Base-by-base conservation (phyloP, 148 eudicot species). In the Selenicereus undatus region DNA sequence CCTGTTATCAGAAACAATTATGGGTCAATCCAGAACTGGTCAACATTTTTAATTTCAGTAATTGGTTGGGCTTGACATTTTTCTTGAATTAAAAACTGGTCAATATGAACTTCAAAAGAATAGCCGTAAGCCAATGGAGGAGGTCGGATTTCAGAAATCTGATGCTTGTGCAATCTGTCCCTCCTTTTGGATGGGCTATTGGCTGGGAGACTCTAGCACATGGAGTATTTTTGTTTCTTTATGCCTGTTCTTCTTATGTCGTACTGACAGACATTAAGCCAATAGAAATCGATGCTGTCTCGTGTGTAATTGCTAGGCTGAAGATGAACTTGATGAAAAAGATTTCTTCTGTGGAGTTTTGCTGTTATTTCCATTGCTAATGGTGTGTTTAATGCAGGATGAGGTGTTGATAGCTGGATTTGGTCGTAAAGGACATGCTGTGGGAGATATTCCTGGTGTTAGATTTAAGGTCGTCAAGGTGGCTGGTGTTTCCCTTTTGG, bases 371-470 rank as follows among this genome's bases (percentile, higher is more conserved):
- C 4, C 62, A 21, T 62, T 5, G 68, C 68, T 11, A n/a, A 21
- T 62, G 26, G 1, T 62, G 12, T 62, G 68, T 62, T n/a, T 4
- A 62, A 21, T 62, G 68, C 78, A 93, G 98, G 98, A 94, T 54
- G 98, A 94, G 85, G 97, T 94, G 71, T 81, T 93, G 94, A 94
- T 94, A 81, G 97, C 98, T 84, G 95, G 98, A 87, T 94, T 94
- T 72, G 98, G 98, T 52, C 91, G 98, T 74, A 94, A 92, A 83
- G 98, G 97, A 16, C 98, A 94, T 79, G 98, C 98, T 8, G 95
- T 94, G 30, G 98, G 98, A 90, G 97, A 94, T 91, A 94, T 93
- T 91, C 98, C 98, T 39, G 97, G 98, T 45, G 98, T 94, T 75
- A 90, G 98, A 74, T 94, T 94, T 84, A 94, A 94, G 97, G 98